These are phyloP conservation scores for Trichoderma sp. DNA, from an alignment of 2,329 filamentous ascomycete species.

Conservation along the genomic window DNA sequence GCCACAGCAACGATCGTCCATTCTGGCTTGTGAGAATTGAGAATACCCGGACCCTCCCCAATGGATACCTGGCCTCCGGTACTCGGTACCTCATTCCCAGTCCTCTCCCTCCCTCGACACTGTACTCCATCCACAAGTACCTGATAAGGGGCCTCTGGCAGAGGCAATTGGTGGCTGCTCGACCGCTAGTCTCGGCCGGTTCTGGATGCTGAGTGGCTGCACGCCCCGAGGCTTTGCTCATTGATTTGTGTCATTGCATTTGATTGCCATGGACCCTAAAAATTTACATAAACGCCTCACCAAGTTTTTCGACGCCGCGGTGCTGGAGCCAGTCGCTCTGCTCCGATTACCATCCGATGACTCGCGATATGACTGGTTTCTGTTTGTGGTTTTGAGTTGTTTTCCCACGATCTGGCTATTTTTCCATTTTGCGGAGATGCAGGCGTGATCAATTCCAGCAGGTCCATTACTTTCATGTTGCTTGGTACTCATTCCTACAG, in stretches of 20 bases:
- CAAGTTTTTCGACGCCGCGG: not conserved
- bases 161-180: conserved; percentile 16
- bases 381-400: not conserved
- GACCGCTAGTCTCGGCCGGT: conserved; percentile 3
- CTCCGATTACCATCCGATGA: conserved; percentile 21
- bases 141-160: conserved; percentile 17
- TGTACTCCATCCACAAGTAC: conserved; percentile 12
- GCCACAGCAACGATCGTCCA: not conserved
- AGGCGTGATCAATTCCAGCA: not conserved
- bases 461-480: not conserved
- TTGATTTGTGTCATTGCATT: conserved; percentile 19
- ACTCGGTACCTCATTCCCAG: not conserved
- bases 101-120: not conserved
- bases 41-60: not conserved
- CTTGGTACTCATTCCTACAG: not conserved
- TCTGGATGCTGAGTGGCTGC: conserved; percentile 17
- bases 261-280: conserved; percentile 6
- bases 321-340: conserved; percentile 14
- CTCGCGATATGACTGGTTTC: conserved; percentile 16
- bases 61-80: conserved; percentile 2
- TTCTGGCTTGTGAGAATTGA: not conserved
- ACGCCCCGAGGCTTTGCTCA: conserved; percentile 12
- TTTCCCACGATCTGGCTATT: not conserved
- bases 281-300: conserved; percentile 17
- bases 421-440: not conserved